Base-by-base conservation (phyloP, 1,284 basidiomycete genomes). In the Coriolopsis trogii region DNA sequence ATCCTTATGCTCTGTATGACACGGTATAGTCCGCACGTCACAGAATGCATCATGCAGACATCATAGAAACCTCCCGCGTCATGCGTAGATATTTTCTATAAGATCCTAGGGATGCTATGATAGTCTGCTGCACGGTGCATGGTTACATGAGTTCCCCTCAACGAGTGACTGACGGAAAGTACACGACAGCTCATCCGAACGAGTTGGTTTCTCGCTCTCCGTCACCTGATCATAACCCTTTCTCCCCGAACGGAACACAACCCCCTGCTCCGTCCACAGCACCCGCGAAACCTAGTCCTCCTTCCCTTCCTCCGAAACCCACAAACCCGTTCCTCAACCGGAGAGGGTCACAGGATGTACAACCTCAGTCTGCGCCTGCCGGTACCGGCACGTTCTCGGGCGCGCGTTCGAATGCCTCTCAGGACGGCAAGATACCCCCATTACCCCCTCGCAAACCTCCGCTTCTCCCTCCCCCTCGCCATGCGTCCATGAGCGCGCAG, bases 241-340 rank as follows among this genome's bases (percentile, higher is more conserved):
- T 61, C 49, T 47, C 43, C 40, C 2, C 39, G 3, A 20, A 51
- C 25, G 47, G 40, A 12, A 37, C 1, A 10, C 51, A 1, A 44
- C 21, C 20, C 33, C 53, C 5, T 37, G 30, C 2, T 34, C 52
- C 21, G 12, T 25, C 49, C n/a, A 47, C 51, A 15, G 37, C 51
- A 10, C 54, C 57, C 6, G 47, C 36, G 6, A 51, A 40, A 13
- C 53, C 56, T 20, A 39, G 48, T 6, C 59, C 59, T 15, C 49
- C 63, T 7, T 56, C 62, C 18, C 36, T 63, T n/a, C 63, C 60
- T 7, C 60, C 63, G 8, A 66, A 68, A 31, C 65, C 69, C 8
- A 72, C 68, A 20, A 73, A 73, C 34, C 72, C 72, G 1, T 73
- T 73, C 49, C 60, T 73, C 23, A 61, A 66, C 25, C 70, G 71